These are phyloP conservation scores for Oryza nivara DNA, from an alignment of 176 grass and related monocot genomes.

Conservation along the genomic window DNA sequence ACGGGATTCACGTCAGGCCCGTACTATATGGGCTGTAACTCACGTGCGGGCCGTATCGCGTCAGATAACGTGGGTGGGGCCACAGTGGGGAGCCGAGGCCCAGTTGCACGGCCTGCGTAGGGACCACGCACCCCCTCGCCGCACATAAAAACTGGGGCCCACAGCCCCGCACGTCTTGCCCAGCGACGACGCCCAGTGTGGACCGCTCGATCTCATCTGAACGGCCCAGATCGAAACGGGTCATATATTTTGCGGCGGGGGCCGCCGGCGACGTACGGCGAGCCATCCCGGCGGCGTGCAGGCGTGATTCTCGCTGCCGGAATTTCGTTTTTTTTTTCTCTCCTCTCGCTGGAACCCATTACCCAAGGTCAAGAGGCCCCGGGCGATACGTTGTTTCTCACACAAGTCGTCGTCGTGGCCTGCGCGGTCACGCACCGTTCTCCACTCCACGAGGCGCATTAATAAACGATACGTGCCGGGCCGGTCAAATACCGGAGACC, in stretches of 20 bases:
- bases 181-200: neutral
- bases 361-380: neutral
- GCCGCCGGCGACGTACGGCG: no score
- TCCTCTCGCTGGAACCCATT: no score
- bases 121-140: no score
- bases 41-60: neutral
- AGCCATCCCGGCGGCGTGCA: no score
- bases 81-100: neutral
- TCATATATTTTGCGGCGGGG: no score
- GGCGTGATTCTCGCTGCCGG: no score
- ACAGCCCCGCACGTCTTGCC: neutral
- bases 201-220: neutral
- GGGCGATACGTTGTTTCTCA: no score
- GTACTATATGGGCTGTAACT: neutral
- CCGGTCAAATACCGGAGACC: slow-evolving; percentile 26
- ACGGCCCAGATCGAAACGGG: neutral
- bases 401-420: neutral
- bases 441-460: slow-evolving; percentile 42
- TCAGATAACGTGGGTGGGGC: neutral
- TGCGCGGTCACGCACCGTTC: neutral
- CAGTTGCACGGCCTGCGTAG: neutral
- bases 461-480: neutral
- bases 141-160: neutral
- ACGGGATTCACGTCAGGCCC: no score
- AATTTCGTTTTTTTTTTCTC: no score